Evolutionary conservation across 345 rosid genomes (phyloP).

Genomic region (Mangifera indica): DNA sequence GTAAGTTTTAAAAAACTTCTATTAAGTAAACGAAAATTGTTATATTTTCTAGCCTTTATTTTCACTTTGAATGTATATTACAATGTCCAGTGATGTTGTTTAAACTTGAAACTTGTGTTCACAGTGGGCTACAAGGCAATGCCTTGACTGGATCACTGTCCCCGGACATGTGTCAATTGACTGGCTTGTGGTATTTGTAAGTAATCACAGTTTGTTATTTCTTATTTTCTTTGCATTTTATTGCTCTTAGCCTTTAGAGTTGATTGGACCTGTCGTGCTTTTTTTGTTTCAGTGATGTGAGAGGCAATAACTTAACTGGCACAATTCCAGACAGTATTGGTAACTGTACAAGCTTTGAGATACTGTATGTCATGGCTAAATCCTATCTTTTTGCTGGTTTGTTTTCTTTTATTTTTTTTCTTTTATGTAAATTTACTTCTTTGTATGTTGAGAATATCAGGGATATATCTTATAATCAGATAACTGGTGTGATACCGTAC

Average conservation of each 20-base stretch:
- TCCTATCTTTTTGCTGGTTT: neutral
- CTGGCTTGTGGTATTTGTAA: slow-evolving; percentile 98
- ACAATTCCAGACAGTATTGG: slow-evolving; percentile 84
- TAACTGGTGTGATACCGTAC: slow-evolving; percentile 86
- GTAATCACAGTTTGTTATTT: slow-evolving; percentile 20
- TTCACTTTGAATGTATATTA: too few species aligned
- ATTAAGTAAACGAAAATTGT: too few species aligned
- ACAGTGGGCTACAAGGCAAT: slow-evolving; percentile 85
- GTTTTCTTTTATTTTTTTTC: too few species aligned
- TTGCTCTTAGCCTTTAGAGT: neutral
- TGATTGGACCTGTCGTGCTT: neutral
- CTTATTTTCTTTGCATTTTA: neutral
- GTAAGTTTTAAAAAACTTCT: slow-evolving; percentile 33
- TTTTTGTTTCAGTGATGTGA: slow-evolving; percentile 66
- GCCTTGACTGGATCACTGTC: slow-evolving; percentile 72
- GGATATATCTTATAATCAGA: slow-evolving; percentile 86
- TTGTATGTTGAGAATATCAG: slow-evolving; percentile 26
- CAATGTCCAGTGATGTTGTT: too few species aligned
- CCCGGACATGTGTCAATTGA: slow-evolving; percentile 87
- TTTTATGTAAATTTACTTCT: neutral
- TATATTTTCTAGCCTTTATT: too few species aligned
- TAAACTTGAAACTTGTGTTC: neutral
- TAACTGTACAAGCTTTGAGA: slow-evolving; percentile 95
- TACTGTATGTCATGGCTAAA: slow-evolving; percentile 51
- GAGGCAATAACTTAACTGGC: slow-evolving; percentile 85